phyloP scores from a whole-genome alignment of 805 yeast species.

The Ogataea sp. region DNA sequence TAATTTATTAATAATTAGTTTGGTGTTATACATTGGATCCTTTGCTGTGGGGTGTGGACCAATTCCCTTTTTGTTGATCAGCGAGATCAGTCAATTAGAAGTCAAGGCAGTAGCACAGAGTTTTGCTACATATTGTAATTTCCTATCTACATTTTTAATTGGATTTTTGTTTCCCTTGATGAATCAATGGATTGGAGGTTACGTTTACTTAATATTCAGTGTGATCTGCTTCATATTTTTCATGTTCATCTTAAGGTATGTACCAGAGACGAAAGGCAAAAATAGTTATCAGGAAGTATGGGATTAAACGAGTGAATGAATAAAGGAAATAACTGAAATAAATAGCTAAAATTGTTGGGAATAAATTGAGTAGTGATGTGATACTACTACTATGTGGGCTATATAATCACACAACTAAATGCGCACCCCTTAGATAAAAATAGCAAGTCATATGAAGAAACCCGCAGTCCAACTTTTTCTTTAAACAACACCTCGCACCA shows the following conservation, averaged over 20 bases:
- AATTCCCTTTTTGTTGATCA: conserved; percentile 80
- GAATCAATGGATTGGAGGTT: conserved; percentile 61
- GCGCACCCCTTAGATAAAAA: too few relatives aligned
- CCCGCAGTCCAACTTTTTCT: too few relatives aligned
- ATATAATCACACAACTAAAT: too few relatives aligned
- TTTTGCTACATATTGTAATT: conserved; percentile 84
- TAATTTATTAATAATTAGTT: conserved; percentile 48
- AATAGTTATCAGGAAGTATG: conserved; percentile 60
- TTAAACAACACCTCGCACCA: too few relatives aligned
- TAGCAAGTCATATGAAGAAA: too few relatives aligned
- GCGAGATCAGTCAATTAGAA: conserved; percentile 79
- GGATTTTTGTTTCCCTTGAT: conserved; percentile 77
- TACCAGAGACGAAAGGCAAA: conserved; percentile 77
- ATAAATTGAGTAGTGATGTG: not conserved
- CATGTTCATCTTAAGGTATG: conserved; percentile 32
- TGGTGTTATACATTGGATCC: conserved; percentile 67
- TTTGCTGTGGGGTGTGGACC: conserved; percentile 96
- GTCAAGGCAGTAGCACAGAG: conserved; percentile 87
- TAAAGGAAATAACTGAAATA: too few relatives aligned
- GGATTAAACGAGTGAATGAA: conserved; percentile 27
- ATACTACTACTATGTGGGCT: too few relatives aligned
- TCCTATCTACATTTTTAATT: conserved; percentile 80
- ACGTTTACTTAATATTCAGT: conserved; percentile 69
- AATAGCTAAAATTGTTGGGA: too few relatives aligned
- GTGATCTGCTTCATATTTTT: conserved; percentile 42